Base-by-base conservation (phyloP, 176 grass and related monocot genomes). In the Oropetium thomaeum region DNA sequence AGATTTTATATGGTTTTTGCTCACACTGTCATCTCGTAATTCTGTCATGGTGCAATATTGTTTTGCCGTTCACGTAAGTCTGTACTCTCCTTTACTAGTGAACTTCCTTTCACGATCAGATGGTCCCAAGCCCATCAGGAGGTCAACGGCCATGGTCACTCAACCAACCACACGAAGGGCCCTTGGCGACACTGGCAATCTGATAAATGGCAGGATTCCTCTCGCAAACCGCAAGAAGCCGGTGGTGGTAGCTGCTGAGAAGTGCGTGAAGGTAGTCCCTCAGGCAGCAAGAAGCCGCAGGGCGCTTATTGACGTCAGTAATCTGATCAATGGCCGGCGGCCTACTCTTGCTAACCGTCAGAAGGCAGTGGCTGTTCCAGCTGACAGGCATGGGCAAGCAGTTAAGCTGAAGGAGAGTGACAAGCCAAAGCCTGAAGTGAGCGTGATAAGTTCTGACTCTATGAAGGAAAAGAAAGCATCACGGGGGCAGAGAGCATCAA, bases 401-500 rank as follows among this genome's bases (percentile, higher is more conserved):
- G 44, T 51, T 53, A 83, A 62, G 35, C 75, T 53, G 26, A 87
- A 83, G 43, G 74, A 78, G 34, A 61, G 5, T 43, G 70, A 41
- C 16, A 87, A 66, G 12, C 10, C 30, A 3, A 83, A 83, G 52
- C 69, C 74, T 1, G 32, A 83, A 83, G 43, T 79, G 28, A 83
- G 79, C 22, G 80, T 68, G 52, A 74, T 54, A 33, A 82, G 80
- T 43, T 73, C 85, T 38, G 79, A 83, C n/a, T 68, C 61, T 0
- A 68, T 78, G 31, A 78, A 66, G 27, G 79, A 83, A 34, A 87
- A 83, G 80, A 83, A 74, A 62, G 23, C n/a, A 58, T 58, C 20
- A 62, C 61, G 42, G 4, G 59, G 34, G 0, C 53, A 62, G 27
- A 79, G 26, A 62, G 11, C 37, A 26, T 49, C 59, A 20, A 55